Conservation (phyloP, 2,329 filamentous ascomycete genomes). For the Trichoderma sp. region DNA sequence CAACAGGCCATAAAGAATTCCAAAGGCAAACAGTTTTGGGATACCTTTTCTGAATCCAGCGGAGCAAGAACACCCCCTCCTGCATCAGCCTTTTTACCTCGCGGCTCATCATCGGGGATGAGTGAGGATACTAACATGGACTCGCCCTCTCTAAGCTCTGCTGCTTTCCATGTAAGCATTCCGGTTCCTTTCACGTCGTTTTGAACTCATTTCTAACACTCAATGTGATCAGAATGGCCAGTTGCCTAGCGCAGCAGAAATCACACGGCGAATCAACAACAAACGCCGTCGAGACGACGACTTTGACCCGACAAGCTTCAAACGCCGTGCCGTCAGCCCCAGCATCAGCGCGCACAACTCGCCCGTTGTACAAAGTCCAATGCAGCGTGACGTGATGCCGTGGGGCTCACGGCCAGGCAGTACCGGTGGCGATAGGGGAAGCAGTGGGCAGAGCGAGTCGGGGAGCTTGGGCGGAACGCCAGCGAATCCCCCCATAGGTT, state of each 20-base stretch:
- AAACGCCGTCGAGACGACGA: slow-evolving; percentile 90
- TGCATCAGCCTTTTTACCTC: slow-evolving; percentile 59
- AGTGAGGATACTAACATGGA: slow-evolving; percentile 74
- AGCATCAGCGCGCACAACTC: slow-evolving; percentile 90
- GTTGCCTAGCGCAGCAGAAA: slow-evolving; percentile 67
- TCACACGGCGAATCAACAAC: slow-evolving; percentile 72
- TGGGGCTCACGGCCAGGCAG: slow-evolving; percentile 72
- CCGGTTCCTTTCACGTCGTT: slow-evolving; percentile 3
- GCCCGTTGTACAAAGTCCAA: slow-evolving; percentile 80
- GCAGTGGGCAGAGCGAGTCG: slow-evolving; percentile 52
- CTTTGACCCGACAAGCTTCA: slow-evolving; percentile 83
- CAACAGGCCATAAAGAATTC: slow-evolving; percentile 70
- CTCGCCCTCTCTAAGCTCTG: slow-evolving; percentile 52
- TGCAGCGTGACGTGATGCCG: slow-evolving; percentile 65
- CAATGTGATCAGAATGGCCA: slow-evolving; percentile 26
- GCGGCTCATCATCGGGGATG: slow-evolving; percentile 57
- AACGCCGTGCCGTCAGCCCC: slow-evolving; percentile 85
- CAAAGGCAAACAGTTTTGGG: slow-evolving; percentile 69
- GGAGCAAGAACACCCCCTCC: slow-evolving; percentile 60
- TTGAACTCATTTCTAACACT: neutral
- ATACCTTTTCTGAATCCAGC: slow-evolving; percentile 68
- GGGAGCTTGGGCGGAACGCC: slow-evolving; percentile 39
- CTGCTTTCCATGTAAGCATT: slow-evolving; percentile 38
- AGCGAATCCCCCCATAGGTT: slow-evolving; percentile 34
- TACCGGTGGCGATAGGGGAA: slow-evolving; percentile 52